Base-by-base conservation (phyloP, 495 filamentous ascomycete genomes). In the Melanomma pulvis-pyrius region DNA sequence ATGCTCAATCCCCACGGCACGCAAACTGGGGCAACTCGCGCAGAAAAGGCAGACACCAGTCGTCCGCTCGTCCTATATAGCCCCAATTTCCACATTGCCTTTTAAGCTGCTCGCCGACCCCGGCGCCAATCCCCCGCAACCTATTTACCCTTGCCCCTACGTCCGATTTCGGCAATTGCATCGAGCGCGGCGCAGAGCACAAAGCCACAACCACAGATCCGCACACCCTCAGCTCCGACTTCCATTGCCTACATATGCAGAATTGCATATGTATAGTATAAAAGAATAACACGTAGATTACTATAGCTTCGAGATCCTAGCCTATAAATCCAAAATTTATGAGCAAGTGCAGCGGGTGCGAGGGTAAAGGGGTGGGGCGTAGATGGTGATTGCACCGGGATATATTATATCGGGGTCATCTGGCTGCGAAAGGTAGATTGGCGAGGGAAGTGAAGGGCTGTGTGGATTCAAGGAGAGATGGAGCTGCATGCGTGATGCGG, bases 241-340 rank as follows among this genome's bases (percentile, higher is more conserved):
- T 19, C 21, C 26, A 26, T 3, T 22, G 49, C 25, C 8, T 6
- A 21, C 26, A 11, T n/a, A 48, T 60, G 57, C 57, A 22, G 5
- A 24, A 60, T 11, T n/a, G 13, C 22, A n/a, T 60, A 49, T 48
- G 15, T 22, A 48, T 48, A 60, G 57, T 60, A 49, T 60, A 60
- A 60, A 60, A 60, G 32, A 49, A 54, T 62, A 52, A 15, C 49
- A 62, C 4, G 4, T 62, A 62, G 9, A 62, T 62, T 62, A 44
- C 21, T 62, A 62, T 62, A 54, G 17, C 47, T 5, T 6, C 9
- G 8, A 24, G 9, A 62, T 62, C 59, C 59, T 62, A 29, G 59
- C 39, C 59, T 62, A 62, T 62, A 62, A 28, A 22, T 36, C 22
- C 3, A 19, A 41, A 52, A 25, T 62, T 62, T 53, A 53, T 3